Evolutionary conservation across 2,329 filamentous ascomycete species (phyloP).

Genomic region (Hypoxylon sp.): DNA sequence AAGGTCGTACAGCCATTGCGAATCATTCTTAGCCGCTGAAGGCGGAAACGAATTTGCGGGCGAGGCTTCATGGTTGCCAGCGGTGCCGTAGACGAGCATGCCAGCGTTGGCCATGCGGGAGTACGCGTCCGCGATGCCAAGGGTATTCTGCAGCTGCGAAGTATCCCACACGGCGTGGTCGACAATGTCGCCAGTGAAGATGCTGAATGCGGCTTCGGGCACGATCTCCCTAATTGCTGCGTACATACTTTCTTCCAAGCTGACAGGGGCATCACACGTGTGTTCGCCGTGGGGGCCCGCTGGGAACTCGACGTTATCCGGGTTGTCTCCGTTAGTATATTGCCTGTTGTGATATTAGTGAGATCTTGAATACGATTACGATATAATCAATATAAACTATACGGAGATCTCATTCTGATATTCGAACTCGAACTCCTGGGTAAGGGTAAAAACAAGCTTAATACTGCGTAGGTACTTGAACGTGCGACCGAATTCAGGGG

Average conservation of each 20-base stretch:
- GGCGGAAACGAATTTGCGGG: slow-evolving; percentile 68
- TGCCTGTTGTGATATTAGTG: slow-evolving; percentile 52
- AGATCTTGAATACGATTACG: background rate
- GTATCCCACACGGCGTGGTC: slow-evolving; percentile 68
- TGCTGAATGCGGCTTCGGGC: slow-evolving; percentile 65
- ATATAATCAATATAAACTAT: background rate
- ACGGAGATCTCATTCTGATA: background rate
- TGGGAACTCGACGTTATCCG: slow-evolving; percentile 64
- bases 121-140: slow-evolving; percentile 62
- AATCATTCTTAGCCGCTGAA: slow-evolving; percentile 54
- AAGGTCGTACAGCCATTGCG: slow-evolving; percentile 67
- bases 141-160: slow-evolving; percentile 51
- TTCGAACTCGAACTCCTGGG: background rate
- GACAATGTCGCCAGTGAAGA: slow-evolving; percentile 73
- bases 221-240: slow-evolving; percentile 63
- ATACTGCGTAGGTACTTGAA: background rate
- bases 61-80: slow-evolving; percentile 71
- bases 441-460: background rate
- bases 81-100: slow-evolving; percentile 65
- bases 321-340: slow-evolving; percentile 63
- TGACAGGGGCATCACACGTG: slow-evolving; percentile 66
- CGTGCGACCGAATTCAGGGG: slow-evolving; percentile 3
- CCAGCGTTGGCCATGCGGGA: slow-evolving; percentile 60
- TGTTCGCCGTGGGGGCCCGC: slow-evolving; percentile 68
- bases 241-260: slow-evolving; percentile 69